Conservation (phyloP, 306 rosid genomes). For the Inga leiocalycina region DNA sequence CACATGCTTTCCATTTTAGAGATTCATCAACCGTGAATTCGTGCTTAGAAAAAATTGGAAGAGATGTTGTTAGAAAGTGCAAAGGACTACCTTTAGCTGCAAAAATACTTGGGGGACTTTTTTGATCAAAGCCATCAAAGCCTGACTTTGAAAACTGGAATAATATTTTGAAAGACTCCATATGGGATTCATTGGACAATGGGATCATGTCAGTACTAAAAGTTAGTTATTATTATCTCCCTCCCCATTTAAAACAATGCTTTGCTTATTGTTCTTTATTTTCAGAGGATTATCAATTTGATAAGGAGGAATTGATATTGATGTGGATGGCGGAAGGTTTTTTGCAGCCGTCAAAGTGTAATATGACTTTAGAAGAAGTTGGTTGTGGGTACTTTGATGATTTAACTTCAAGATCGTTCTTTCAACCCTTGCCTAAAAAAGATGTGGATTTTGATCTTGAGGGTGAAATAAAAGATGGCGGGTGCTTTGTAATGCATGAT, state of each 20-base stretch:
- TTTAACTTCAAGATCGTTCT: constrained; percentile 3
- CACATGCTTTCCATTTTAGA: neutral
- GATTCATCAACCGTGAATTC: neutral
- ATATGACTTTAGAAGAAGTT: neutral
- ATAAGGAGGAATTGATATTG: neutral
- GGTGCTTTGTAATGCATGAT: neutral
- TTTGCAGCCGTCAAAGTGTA: neutral
- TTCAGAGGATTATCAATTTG: neutral
- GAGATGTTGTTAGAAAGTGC: neutral
- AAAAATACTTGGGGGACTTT: constrained; percentile 24
- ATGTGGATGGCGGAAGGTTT: constrained; percentile 3
- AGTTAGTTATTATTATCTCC: neutral
- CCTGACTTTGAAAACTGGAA: neutral
- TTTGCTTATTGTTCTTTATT: constrained; percentile 16
- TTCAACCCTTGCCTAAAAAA: neutral
- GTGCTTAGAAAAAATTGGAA: neutral
- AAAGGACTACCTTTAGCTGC: constrained; percentile 24
- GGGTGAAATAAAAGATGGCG: fast-evolving
- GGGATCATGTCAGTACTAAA: neutral
- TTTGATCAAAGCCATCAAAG: neutral
- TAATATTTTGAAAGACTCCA: neutral
- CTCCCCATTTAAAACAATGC: constrained; percentile 21
- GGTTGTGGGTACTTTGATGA: neutral
- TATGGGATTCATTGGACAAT: neutral
- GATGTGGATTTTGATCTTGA: neutral